phyloP scores from a whole-genome alignment of 2,329 filamentous ascomycete species.

The Fusarium scirpi region DNA sequence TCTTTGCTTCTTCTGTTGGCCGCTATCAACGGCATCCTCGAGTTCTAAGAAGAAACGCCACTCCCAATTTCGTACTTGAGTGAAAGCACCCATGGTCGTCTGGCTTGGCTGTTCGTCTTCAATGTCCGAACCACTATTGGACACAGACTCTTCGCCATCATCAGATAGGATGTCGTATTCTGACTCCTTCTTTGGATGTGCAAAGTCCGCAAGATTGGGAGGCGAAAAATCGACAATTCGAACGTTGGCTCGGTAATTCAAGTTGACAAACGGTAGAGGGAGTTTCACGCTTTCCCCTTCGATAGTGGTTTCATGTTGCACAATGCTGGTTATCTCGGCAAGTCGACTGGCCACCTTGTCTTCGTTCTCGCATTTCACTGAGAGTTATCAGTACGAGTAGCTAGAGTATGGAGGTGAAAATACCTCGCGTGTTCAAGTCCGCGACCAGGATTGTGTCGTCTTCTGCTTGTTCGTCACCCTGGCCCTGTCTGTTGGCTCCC shows the following conservation, averaged over 20 bases:
- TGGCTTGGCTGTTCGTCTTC: conserved; percentile 29
- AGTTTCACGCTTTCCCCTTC: conserved; percentile 54
- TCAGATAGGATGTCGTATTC: conserved; percentile 66
- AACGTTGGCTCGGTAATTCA: conserved; percentile 75
- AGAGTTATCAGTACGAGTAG: conserved; percentile 16
- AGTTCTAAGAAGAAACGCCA: conserved; percentile 87
- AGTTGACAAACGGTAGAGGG: conserved; percentile 78
- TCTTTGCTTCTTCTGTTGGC: conserved; percentile 55
- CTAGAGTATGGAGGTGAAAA: not conserved
- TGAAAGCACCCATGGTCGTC: conserved; percentile 41
- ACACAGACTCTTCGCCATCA: conserved; percentile 43
- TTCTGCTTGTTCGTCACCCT: conserved; percentile 19
- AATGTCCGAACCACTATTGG: conserved; percentile 25
- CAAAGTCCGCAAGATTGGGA: conserved; percentile 76
- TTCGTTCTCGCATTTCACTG: conserved; percentile 62
- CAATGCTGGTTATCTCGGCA: conserved; percentile 55
- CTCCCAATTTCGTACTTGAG: conserved; percentile 68
- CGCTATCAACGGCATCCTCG: conserved; percentile 69
- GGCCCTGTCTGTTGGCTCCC: conserved; percentile 14
- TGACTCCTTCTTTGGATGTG: conserved; percentile 57
- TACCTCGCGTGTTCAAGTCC: conserved; percentile 51
- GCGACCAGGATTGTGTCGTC: conserved; percentile 45
- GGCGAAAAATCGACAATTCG: conserved; percentile 89
- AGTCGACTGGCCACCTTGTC: conserved; percentile 53
- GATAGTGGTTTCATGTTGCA: conserved; percentile 58